Evolutionary conservation across 306 rosid genomes (phyloP).

Genomic region (Acacia acuminata): DNA sequence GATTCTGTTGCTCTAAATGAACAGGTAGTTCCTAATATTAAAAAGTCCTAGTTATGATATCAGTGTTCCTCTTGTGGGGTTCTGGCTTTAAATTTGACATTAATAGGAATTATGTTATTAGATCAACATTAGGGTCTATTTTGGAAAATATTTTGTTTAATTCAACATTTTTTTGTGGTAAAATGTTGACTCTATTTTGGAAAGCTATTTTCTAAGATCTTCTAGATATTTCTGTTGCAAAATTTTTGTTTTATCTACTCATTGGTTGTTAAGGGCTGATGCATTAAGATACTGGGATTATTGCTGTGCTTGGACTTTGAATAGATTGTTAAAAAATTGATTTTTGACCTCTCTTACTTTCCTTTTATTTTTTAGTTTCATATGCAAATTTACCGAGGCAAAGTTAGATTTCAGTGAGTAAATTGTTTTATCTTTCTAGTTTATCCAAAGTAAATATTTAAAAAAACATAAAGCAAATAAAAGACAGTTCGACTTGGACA

Average conservation of each 20-base stretch:
- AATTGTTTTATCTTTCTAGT: not conserved
- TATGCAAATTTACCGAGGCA: not conserved
- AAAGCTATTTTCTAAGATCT: not conserved
- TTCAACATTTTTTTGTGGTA: not conserved
- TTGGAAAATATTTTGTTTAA: slow-evolving; percentile 6
- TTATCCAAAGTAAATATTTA: not conserved
- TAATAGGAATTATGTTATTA: not conserved
- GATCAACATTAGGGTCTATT: not conserved
- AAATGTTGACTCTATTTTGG: not conserved
- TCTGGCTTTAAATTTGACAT: not conserved
- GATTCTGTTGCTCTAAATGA: slow-evolving; percentile 70
- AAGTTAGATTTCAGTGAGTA: not conserved
- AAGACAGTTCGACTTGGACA: not conserved
- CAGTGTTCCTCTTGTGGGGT: not conserved
- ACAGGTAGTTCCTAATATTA: slow-evolving; percentile 52
- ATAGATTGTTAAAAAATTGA: not conserved
- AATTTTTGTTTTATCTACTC: slow-evolving; percentile 5
- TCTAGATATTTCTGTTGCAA: not conserved
- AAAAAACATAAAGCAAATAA: not conserved
- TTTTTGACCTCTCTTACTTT: not conserved
- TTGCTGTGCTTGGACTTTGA: not conserved
- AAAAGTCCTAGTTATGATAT: slow-evolving; percentile 13
- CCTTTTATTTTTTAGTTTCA: not conserved
- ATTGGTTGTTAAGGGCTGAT: not conserved
- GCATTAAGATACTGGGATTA: not conserved